Evolutionary conservation across 352 stramenopile species (phyloP).

Genomic region (Ochromonadaceae sp.): DNA sequence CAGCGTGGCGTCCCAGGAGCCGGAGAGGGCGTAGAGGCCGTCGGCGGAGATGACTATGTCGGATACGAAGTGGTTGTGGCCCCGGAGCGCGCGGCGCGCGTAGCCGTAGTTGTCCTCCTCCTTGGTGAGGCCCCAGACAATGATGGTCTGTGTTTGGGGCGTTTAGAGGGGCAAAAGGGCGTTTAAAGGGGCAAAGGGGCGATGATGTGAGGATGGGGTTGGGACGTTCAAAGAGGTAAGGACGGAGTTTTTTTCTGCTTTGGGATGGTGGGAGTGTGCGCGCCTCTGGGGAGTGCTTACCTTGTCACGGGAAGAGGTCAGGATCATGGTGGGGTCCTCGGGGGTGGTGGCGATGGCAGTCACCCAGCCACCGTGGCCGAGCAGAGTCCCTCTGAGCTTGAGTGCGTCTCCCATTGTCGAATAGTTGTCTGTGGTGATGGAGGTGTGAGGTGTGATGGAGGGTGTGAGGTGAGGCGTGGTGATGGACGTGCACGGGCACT

Average conservation of each 20-base stretch:
- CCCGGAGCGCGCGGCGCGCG: slow-evolving; percentile 81
- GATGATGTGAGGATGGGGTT: no score
- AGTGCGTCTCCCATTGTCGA: slow-evolving; percentile 57
- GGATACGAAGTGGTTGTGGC: slow-evolving; percentile 98
- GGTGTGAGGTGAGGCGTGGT: no score
- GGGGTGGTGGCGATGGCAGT: slow-evolving; percentile 90
- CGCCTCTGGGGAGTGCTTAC: slow-evolving; percentile 32
- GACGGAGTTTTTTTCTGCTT: slow-evolving; percentile 8
- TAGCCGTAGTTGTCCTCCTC: slow-evolving; percentile 78
- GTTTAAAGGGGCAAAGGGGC: no score
- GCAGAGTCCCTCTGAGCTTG: slow-evolving; percentile 49
- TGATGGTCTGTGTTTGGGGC: slow-evolving; percentile 73
- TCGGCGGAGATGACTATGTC: slow-evolving; percentile 98
- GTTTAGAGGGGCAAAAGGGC: no score
- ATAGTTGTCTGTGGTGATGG: neutral
- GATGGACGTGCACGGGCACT: no score
- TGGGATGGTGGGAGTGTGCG: slow-evolving; percentile 60
- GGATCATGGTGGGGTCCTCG: slow-evolving; percentile 96
- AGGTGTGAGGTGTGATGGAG: neutral
- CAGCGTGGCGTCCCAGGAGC: slow-evolving; percentile 96
- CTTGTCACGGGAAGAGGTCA: slow-evolving; percentile 96
- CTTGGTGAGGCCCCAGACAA: slow-evolving; percentile 71
- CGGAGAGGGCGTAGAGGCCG: slow-evolving; percentile 95
- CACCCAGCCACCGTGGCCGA: slow-evolving; percentile 63
- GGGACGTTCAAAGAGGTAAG: no score